Evolutionary conservation across 192 early-diverging fungal species (phyloP).

Genomic region (Entomortierella lignicola): DNA sequence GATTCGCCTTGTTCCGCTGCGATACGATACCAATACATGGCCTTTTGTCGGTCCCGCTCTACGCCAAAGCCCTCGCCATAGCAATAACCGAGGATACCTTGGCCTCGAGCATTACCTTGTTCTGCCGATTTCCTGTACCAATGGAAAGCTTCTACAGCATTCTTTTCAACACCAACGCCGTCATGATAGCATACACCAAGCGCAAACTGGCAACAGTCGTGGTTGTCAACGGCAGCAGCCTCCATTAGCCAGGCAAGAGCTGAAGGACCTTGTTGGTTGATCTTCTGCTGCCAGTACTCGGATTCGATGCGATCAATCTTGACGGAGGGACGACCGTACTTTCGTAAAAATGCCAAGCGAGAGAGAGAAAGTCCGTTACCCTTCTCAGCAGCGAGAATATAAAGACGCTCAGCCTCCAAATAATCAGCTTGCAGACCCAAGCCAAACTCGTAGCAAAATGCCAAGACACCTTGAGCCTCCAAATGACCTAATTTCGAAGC

Average conservation of each 20-base stretch:
- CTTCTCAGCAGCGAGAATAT: slow-evolving; percentile 70
- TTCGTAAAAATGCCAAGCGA: slow-evolving; percentile 80
- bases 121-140: slow-evolving; percentile 78
- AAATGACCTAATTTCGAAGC: slow-evolving; percentile 60
- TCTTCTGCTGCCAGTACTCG: slow-evolving; percentile 78
- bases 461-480: slow-evolving; percentile 72
- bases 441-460: slow-evolving; percentile 90
- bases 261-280: slow-evolving; percentile 62
- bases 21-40: slow-evolving; percentile 74
- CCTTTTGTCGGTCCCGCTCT: slow-evolving; percentile 71
- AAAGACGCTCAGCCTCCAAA: slow-evolving; percentile 72
- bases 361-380: slow-evolving; percentile 74
- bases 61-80: slow-evolving; percentile 85
- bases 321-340: slow-evolving; percentile 83
- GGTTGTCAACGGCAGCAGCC: slow-evolving; percentile 67
- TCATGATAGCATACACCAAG: slow-evolving; percentile 85
- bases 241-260: slow-evolving; percentile 73
- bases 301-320: slow-evolving; percentile 83
- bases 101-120: slow-evolving; percentile 69
- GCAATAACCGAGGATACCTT: slow-evolving; percentile 84
- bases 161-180: slow-evolving; percentile 76
- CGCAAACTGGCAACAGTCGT: slow-evolving; percentile 73
- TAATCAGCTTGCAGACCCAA: slow-evolving; percentile 73
- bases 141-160: slow-evolving; percentile 74
- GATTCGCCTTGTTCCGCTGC: slow-evolving; percentile 71